Percentiles rank a stretch among this genome's conserved stretches.
Conservation (phyloP, 1,284 basidiomycete genomes). For the Pascua guehoae region DNA sequence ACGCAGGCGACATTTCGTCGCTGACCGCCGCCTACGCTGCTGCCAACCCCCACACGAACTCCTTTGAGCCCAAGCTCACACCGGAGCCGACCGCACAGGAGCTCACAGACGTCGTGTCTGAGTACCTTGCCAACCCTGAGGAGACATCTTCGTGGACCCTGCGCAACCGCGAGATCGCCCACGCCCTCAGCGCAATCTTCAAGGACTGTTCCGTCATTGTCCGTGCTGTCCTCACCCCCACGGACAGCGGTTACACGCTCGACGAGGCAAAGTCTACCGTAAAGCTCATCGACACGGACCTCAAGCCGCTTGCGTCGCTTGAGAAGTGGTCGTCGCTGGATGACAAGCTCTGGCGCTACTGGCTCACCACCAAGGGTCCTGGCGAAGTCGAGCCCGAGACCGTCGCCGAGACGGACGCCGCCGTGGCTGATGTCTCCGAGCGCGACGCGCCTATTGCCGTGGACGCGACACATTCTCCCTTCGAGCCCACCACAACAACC, state of each 20-base stretch:
- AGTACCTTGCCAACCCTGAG: constrained; percentile 51
- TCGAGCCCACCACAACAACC: too few relatives aligned
- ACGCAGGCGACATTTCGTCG: constrained; percentile 65
- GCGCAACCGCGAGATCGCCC: constrained; percentile 58
- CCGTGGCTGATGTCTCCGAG: too few relatives aligned
- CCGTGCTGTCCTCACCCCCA: constrained; percentile 30
- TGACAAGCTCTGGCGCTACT: constrained; percentile 56
- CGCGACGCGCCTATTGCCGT: not conserved
- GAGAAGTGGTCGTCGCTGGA: constrained; percentile 72
- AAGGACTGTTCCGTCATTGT: constrained; percentile 92
- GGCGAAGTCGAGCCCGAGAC: too few relatives aligned
- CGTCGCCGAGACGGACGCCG: too few relatives aligned
- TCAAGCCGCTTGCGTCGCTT: constrained; percentile 68
- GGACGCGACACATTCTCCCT: not conserved
- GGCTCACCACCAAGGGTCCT: constrained; percentile 43
- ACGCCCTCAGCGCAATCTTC: constrained; percentile 85
- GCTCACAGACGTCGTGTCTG: constrained; percentile 59
- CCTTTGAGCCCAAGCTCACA: constrained; percentile 27
- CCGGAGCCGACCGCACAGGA: constrained; percentile 58
- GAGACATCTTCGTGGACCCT: constrained; percentile 28
- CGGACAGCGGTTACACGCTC: constrained; percentile 14
- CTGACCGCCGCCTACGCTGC: constrained; percentile 25
- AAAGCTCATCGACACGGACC: constrained; percentile 79
- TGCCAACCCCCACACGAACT: constrained; percentile 19
- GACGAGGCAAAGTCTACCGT: constrained; percentile 46